A percentile compares a stretch with the other conserved stretches of the same genome.
Conservation (phyloP, 768 basidiomycete genomes). For the Suillus clintonianus region DNA sequence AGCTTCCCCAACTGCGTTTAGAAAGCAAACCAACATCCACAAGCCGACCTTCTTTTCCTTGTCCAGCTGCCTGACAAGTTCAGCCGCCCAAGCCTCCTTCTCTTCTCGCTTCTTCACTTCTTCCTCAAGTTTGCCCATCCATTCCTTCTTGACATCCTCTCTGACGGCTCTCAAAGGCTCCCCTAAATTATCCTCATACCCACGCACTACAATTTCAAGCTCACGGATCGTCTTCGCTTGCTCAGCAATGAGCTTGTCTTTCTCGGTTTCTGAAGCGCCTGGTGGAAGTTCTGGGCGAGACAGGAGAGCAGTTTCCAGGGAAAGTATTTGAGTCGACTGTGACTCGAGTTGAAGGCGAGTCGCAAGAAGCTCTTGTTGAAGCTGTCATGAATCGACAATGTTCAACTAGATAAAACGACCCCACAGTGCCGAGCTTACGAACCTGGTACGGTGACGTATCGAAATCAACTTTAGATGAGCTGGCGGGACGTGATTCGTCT, state of each 20-base stretch:
- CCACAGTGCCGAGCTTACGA: constrained; percentile 1
- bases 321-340: constrained; percentile 81
- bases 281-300: constrained; percentile 68
- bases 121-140: constrained; percentile 58
- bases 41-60: constrained; percentile 69
- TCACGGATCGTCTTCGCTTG: constrained; percentile 77
- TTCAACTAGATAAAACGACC: background rate
- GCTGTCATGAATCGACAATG: constrained; percentile 37
- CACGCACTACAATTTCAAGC: constrained; percentile 69
- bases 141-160: constrained; percentile 77
- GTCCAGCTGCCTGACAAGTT: constrained; percentile 74
- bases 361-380: constrained; percentile 86
- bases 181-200: constrained; percentile 74
- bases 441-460: constrained; percentile 88
- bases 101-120: constrained; percentile 65
- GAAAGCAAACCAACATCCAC: background rate
- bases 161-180: constrained; percentile 65
- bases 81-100: constrained; percentile 71
- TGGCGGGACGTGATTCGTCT: constrained; percentile 74
- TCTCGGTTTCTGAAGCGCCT: constrained; percentile 68
- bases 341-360: constrained; percentile 77
- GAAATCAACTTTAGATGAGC: constrained; percentile 88
- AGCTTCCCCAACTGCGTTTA: background rate
- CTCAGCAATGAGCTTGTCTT: constrained; percentile 72
- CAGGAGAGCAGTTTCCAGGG: constrained; percentile 75